A percentile compares a stretch with the other conserved stretches of the same genome.
phyloP scores from a whole-genome alignment of 73 alveolate species.

The Diophrys sp. region DNA sequence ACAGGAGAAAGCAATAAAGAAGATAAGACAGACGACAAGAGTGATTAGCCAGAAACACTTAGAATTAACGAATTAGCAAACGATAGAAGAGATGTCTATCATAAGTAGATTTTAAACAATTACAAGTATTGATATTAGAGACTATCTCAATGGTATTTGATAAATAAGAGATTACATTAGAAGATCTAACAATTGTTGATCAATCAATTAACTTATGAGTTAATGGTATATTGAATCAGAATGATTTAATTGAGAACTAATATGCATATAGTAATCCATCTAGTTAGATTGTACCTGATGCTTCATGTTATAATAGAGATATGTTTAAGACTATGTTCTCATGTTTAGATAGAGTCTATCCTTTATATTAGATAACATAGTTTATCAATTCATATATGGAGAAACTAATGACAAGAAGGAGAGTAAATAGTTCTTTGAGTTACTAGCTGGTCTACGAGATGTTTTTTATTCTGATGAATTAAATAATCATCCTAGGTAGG shows the following conservation, averaged over 20 bases:
- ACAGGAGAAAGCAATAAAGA: too few species aligned
- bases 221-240: constrained; percentile 37
- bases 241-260: constrained; percentile 13
- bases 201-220: constrained; percentile 34
- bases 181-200: constrained; percentile 43
- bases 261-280: constrained; percentile 6
- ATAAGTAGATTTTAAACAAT: constrained; percentile 25
- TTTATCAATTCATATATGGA: neutral
- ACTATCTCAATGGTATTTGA: constrained; percentile 11
- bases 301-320: constrained; percentile 27
- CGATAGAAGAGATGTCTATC: neutral
- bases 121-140: constrained; percentile 21
- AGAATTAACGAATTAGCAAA: neutral
- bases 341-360: neutral
- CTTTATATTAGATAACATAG: constrained; percentile 4
- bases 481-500: neutral
- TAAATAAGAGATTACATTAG: constrained; percentile 12
- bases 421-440: constrained; percentile 51
- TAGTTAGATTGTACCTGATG: neutral
- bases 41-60: neutral
- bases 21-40: neutral
- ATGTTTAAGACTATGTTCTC: constrained; percentile 23
- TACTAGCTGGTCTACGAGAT: constrained; percentile 38
- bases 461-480: constrained; percentile 25
- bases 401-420: neutral